These are phyloP conservation scores for Melampsora americana DNA, from an alignment of 1,284 basidiomycete genomes.

Conservation along the genomic window DNA sequence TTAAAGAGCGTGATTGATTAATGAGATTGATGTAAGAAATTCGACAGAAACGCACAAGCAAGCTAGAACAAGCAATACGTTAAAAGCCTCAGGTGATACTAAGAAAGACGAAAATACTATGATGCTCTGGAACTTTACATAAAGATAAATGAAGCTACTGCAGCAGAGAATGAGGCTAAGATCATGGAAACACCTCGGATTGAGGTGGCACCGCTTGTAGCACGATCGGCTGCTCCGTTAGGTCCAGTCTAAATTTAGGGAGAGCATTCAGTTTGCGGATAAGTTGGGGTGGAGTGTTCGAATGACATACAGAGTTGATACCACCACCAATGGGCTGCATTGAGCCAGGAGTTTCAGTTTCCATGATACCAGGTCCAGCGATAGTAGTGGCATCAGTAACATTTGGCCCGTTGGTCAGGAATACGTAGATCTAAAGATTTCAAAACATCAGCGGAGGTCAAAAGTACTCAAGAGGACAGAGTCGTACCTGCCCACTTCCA, in stretches of 20 bases:
- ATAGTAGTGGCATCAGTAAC: conserved; percentile 35
- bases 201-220: not conserved
- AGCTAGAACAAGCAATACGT: not conserved
- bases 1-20: not conserved
- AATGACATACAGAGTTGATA: not conserved
- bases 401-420: conserved; percentile 31
- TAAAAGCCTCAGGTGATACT: not conserved
- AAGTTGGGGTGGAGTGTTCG: not conserved
- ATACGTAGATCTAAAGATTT: conserved; percentile 16
- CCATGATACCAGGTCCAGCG: conserved; percentile 34
- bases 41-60: not conserved
- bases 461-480: not conserved
- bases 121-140: not conserved
- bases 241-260: not conserved
- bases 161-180: not conserved
- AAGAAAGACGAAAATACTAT: not conserved
- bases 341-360: conserved; percentile 19
- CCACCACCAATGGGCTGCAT: not conserved
- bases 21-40: not conserved
- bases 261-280: not conserved
- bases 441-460: not conserved
- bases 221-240: not conserved
- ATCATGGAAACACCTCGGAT: not conserved
- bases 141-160: not conserved
- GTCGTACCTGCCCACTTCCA: conserved; percentile 28